phyloP scores from a whole-genome alignment of 2,329 filamentous ascomycete species.

The Trichoderma semiorbis region DNA sequence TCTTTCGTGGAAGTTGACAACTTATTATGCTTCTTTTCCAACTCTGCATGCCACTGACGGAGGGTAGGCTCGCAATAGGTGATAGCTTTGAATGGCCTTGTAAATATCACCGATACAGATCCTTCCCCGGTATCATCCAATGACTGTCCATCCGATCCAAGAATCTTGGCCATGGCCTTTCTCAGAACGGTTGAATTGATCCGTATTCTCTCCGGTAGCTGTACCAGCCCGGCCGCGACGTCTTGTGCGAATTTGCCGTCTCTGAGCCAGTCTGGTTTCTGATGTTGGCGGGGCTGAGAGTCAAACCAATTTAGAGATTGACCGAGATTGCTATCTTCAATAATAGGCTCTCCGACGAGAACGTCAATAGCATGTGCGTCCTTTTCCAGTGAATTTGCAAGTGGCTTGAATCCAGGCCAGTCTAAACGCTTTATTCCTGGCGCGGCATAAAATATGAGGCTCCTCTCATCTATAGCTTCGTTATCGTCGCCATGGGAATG shows the following conservation, averaged over 20 bases:
- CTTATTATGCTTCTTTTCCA: constrained; percentile 2
- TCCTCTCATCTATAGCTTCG: neutral
- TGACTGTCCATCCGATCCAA: neutral
- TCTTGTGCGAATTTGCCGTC: neutral
- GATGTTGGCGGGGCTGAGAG: neutral
- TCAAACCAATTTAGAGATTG: neutral
- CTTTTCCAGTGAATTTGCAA: neutral
- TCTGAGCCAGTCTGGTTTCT: neutral
- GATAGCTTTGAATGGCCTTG: constrained; percentile 7
- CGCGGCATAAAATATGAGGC: neutral
- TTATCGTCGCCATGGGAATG: neutral
- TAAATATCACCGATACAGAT: neutral
- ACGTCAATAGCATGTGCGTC: neutral
- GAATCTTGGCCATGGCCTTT: neutral
- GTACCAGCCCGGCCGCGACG: neutral
- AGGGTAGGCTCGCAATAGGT: neutral
- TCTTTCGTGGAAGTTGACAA: neutral
- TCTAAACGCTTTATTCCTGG: neutral
- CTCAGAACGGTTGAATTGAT: neutral
- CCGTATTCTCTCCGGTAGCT: neutral
- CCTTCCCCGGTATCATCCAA: neutral
- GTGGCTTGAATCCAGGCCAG: neutral
- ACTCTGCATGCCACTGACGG: neutral
- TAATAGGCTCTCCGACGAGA: neutral
- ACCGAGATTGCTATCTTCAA: neutral